Conservation (phyloP, 73 alveolate genomes). For the Stentor roeselii region DNA sequence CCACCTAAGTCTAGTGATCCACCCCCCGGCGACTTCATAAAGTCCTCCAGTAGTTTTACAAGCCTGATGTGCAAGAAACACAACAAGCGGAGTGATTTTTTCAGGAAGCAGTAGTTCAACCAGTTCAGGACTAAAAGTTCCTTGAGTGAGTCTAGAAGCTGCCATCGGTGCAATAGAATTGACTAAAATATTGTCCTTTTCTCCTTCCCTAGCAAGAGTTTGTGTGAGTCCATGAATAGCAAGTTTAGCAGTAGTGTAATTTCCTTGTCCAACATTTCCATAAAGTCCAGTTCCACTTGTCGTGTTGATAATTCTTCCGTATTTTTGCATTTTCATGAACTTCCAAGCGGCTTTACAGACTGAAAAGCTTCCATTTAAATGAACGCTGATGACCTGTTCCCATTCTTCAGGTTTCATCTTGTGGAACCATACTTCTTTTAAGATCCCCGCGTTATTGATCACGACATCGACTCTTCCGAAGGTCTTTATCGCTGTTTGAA, state of each 20-base stretch:
- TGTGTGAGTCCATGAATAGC: conserved; percentile 1
- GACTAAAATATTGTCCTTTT: background rate
- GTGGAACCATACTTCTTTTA: background rate
- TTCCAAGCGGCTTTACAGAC: background rate
- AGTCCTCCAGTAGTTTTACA: background rate
- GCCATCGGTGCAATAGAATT: background rate
- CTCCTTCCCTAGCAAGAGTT: background rate
- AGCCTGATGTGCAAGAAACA: background rate
- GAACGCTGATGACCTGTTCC: background rate
- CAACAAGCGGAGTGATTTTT: background rate
- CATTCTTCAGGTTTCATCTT: background rate
- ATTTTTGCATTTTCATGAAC: background rate
- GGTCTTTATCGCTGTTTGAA: background rate
- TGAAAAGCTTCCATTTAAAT: background rate
- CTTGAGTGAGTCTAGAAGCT: background rate
- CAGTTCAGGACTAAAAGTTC: too few species aligned
- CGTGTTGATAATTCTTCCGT: background rate
- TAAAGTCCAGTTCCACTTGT: background rate
- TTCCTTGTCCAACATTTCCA: background rate
- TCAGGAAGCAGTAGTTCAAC: background rate
- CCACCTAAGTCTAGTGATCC: background rate
- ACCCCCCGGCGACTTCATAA: background rate
- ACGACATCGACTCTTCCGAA: background rate
- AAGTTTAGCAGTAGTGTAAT: background rate
- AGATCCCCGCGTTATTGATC: background rate